Conservation (phyloP, 2,329 filamentous ascomycete species). For the Neofusicoccum sp. region DNA sequence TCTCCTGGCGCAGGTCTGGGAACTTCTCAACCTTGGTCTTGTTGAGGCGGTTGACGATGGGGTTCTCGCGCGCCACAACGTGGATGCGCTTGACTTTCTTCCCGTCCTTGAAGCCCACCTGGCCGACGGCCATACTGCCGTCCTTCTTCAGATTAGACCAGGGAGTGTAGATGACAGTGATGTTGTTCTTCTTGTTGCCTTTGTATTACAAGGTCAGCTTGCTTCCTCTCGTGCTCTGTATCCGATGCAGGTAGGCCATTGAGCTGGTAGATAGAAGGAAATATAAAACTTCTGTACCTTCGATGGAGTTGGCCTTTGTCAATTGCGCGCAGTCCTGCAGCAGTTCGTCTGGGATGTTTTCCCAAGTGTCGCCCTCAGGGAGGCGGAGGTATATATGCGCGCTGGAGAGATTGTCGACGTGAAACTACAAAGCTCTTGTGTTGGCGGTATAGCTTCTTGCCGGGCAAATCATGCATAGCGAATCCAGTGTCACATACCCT, state of each 20-base stretch:
- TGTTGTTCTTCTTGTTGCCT: conserved; percentile 98
- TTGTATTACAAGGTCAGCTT: too few species aligned
- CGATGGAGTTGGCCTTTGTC: conserved; percentile 98
- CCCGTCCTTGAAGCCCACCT: conserved; percentile 90
- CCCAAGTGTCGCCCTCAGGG: conserved; percentile 76
- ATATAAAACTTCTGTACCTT: conserved; percentile 62
- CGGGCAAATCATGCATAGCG: not conserved
- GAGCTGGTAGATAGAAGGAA: not conserved
- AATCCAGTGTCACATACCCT: conserved; percentile 1
- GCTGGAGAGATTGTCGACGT: conserved; percentile 94
- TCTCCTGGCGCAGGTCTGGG: conserved; percentile 79
- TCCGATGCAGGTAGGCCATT: not conserved
- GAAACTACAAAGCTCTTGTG: conserved; percentile 61
- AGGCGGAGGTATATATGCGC: conserved; percentile 95
- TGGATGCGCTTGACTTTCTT: conserved; percentile 82
- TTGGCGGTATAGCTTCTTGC: not conserved
- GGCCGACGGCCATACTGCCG: conserved; percentile 90
- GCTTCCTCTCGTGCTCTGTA: not conserved
- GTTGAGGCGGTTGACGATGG: conserved; percentile 94
- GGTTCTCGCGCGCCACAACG: conserved; percentile 77
- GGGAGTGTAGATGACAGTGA: conserved; percentile 95
- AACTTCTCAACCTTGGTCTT: conserved; percentile 90
- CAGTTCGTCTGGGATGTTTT: conserved; percentile 70
- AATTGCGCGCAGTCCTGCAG: conserved; percentile 90
- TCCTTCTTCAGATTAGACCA: conserved; percentile 97